Evolutionary conservation across 208 protist genomes (phyloP), one percentile per base, ranked within the genome.

Genomic region (Trypanosoma scelopori): DNA sequence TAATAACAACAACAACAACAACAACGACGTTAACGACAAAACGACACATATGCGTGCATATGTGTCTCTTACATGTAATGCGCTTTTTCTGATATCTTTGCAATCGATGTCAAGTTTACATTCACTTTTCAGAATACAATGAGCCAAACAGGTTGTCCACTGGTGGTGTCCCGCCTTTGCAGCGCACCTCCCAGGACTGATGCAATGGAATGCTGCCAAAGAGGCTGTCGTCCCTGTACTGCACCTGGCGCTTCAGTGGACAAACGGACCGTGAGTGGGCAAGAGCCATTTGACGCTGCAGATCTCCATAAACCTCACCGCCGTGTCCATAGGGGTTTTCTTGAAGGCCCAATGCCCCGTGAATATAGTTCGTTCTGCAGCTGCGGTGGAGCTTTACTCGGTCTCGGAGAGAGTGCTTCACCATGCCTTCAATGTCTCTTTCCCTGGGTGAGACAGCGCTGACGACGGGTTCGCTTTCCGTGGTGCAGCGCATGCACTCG

Each of bases 301-400:
- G 55, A 41, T 58, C 64, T 0, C 25, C 53, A 58, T 82, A 82
- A 15, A 82, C 61, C 16, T 62, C 66, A n/a, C 69, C 78, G 0
- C 53, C 41, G 28, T 82, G 50, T 16, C 70, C 66, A 50, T 83
- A 83, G 27, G 78, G 78, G 15, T 32, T 70, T 39, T 83, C 78
- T 15, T 61, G 42, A n/a, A 83, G 66, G 15, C 78, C 78, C 0
- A 83, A 64, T 25, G 73, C 73, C 7, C 78, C 78, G 60, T 83
- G 78, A 22, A 71, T 47, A 48, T 79, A 65, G 28, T 55, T 15
- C 15, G 28, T 42, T 13, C 58, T 46, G 52, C 73, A 83, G 11
- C 46, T 55, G 22, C 51, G 51, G 35, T 68, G 60, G n/a, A 83
- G 60, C 23, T 65, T 56, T 41, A 28, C 46, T 20, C 32, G 39